phyloP scores from a whole-genome alignment of 73 alveolate species.

The Paramecium biaurelia region DNA sequence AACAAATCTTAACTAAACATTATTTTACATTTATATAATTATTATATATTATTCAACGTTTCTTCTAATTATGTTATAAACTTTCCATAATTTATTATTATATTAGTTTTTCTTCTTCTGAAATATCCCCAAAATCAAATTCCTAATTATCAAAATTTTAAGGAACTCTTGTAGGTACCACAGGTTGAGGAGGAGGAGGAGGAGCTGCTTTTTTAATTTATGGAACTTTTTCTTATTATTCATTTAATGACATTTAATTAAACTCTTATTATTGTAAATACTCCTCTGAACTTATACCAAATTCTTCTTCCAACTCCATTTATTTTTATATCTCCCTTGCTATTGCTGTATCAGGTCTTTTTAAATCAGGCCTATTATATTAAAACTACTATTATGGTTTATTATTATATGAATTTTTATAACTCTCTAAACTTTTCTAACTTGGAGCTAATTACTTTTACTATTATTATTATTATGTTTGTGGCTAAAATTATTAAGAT shows the following conservation, averaged over 20 bases:
- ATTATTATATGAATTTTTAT: not conserved
- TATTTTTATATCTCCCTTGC: not conserved
- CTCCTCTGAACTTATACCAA: not conserved
- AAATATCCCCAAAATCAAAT: not conserved
- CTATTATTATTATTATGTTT: not conserved
- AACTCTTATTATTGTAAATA: not conserved
- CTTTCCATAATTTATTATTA: not conserved
- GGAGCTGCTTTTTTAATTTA: not conserved
- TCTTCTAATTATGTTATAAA: not conserved
- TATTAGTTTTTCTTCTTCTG: not conserved
- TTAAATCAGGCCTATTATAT: not conserved
- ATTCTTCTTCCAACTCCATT: not conserved
- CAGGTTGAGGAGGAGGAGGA: not conserved
- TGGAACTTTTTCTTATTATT: not conserved
- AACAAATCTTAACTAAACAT: not conserved
- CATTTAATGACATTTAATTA: not conserved
- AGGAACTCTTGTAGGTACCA: not conserved
- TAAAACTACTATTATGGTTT: not conserved
- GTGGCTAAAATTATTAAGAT: not conserved
- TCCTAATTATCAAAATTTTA: not conserved
- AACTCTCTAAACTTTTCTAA: not conserved
- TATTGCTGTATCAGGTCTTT: conserved; percentile 35
- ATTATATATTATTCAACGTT: not conserved
- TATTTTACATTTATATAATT: not conserved
- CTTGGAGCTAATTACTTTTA: not conserved